Evolutionary conservation across 176 grass and related monocot genomes (phyloP).

Genomic region (Alloteropsis semialata): DNA sequence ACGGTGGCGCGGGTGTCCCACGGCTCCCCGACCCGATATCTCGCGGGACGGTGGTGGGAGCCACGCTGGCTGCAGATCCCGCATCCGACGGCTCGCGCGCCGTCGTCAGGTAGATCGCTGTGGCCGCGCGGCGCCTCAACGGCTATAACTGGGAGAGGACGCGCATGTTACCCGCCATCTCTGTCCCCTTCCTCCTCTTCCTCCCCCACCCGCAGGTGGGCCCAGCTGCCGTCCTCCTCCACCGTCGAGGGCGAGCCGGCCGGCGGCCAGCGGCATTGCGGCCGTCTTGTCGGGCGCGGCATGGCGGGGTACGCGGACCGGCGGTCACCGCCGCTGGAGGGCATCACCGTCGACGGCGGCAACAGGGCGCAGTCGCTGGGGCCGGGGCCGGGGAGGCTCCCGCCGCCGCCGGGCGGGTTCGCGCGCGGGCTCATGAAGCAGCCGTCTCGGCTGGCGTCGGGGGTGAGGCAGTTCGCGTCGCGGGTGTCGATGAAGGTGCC

Average conservation of each 20-base stretch:
- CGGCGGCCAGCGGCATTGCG: slow-evolving; percentile 35
- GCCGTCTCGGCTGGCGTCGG: slow-evolving; percentile 47
- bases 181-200: slow-evolving; percentile 18
- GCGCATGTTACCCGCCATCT: slow-evolving; percentile 58
- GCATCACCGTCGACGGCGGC: slow-evolving; percentile 20
- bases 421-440: slow-evolving; percentile 48
- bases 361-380: background rate
- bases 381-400: background rate
- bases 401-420: slow-evolving; percentile 26
- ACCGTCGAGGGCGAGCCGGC: background rate
- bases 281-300: background rate
- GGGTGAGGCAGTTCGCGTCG: slow-evolving; percentile 60
- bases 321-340: slow-evolving; percentile 30
- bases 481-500: slow-evolving; percentile 79
- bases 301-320: slow-evolving; percentile 40
- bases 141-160: slow-evolving; percentile 52
- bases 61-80: background rate
- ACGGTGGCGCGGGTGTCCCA: background rate
- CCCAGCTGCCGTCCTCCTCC: background rate
- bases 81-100: background rate
- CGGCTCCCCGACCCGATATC: background rate
- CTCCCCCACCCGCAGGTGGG: background rate
- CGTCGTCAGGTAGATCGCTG: background rate
- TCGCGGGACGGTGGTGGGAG: background rate
- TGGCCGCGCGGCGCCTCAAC: slow-evolving; percentile 35